Conservation (phyloP, 2,329 filamentous ascomycete genomes). For the Aspergillus intermedius region DNA sequence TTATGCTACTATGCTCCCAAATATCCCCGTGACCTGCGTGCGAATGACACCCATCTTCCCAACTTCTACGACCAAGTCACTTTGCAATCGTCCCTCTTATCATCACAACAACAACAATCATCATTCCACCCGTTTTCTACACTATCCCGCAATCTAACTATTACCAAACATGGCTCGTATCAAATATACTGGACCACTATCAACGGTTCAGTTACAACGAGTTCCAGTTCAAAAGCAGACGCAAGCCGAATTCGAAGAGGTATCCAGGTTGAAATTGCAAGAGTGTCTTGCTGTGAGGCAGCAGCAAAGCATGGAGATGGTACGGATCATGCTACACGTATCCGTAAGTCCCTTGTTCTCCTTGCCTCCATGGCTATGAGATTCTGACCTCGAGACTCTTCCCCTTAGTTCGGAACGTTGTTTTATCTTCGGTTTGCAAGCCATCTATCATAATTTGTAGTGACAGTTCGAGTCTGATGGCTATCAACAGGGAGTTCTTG, state of each 20-base stretch:
- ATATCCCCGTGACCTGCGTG: neutral
- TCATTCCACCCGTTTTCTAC: neutral
- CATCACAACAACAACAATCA: neutral
- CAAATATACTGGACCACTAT: constrained; percentile 16
- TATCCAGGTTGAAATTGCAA: constrained; percentile 5
- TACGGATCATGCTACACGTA: constrained; percentile 44
- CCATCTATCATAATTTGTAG: neutral
- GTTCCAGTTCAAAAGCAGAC: constrained; percentile 9
- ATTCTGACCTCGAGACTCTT: constrained; percentile 3
- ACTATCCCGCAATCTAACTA: neutral
- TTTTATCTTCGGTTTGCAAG: constrained; percentile 29
- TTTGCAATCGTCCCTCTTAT: too few species aligned
- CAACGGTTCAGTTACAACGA: constrained; percentile 13
- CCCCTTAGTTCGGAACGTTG: constrained; percentile 26
- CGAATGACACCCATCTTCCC: neutral
- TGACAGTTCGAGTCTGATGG: constrained; percentile 8
- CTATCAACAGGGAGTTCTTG: constrained; percentile 24
- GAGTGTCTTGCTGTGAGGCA: constrained; percentile 23
- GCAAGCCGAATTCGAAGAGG: constrained; percentile 8
- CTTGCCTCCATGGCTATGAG: constrained; percentile 1
- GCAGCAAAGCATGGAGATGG: constrained; percentile 42
- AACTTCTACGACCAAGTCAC: neutral
- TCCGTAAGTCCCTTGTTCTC: constrained; percentile 28
- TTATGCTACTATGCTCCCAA: neutral
- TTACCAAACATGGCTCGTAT: constrained; percentile 17